A percentile compares a stretch with the other conserved stretches of the same genome.
Evolutionary conservation across 495 filamentous ascomycete species (phyloP).

Genomic region (Copromyces sp.): DNA sequence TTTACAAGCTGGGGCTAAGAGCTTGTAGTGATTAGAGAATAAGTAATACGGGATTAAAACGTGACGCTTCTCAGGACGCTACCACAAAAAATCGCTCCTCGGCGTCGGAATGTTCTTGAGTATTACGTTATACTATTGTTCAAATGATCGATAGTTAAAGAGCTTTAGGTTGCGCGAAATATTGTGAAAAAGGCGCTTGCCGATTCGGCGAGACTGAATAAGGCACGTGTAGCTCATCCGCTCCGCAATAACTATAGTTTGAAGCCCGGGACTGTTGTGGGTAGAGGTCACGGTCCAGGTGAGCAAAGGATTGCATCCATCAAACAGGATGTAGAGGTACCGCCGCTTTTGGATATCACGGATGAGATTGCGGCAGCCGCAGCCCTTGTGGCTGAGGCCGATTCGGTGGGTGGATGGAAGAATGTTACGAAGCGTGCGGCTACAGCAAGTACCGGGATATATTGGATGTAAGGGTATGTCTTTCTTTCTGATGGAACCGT

Average conservation of each 20-base stretch:
- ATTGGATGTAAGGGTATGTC: neutral
- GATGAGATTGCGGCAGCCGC: slow-evolving; percentile 19
- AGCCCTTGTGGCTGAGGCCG: slow-evolving; percentile 22
- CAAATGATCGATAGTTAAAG: neutral
- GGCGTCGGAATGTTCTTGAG: neutral
- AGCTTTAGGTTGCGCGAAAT: neutral
- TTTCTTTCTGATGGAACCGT: too few relatives aligned
- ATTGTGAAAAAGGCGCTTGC: neutral
- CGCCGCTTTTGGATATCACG: slow-evolving; percentile 20
- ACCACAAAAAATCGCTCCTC: neutral
- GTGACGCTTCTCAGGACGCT: neutral
- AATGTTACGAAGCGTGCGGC: neutral
- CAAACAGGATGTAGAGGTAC: neutral
- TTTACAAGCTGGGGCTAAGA: neutral
- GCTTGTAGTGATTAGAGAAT: neutral
- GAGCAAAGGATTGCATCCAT: neutral
- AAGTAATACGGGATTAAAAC: neutral
- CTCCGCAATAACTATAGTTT: neutral
- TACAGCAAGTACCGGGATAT: neutral
- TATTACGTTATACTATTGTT: neutral
- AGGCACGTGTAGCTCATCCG: neutral
- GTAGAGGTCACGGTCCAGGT: neutral
- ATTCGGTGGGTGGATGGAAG: slow-evolving; percentile 1
- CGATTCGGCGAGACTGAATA: neutral
- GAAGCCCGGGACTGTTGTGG: neutral